These are phyloP conservation scores for Scheffersomyces amazonensis DNA, from an alignment of 805 yeast genomes.

Conservation along the genomic window DNA sequence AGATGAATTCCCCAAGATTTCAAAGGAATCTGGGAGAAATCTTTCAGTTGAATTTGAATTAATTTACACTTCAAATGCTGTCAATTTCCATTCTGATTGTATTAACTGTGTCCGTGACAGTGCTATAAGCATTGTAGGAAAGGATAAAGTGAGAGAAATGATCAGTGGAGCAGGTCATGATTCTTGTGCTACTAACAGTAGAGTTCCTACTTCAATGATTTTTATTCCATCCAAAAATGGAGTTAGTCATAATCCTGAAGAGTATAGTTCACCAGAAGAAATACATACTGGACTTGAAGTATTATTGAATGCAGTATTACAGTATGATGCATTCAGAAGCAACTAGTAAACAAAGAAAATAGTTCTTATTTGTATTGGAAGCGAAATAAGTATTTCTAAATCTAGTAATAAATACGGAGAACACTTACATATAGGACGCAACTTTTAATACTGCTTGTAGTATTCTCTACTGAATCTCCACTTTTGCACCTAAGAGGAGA, in stretches of 20 bases:
- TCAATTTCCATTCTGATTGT: conserved; percentile 52
- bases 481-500: too few species aligned
- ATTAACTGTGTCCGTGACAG: conserved; percentile 50
- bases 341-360: too few species aligned
- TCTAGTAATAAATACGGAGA: too few species aligned
- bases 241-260: conserved; percentile 64
- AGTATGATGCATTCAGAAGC: conserved; percentile 26
- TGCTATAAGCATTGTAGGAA: conserved; percentile 49
- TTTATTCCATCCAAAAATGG: conserved; percentile 71
- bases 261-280: conserved; percentile 63
- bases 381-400: too few species aligned
- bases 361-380: too few species aligned
- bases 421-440: too few species aligned
- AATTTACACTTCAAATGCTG: conserved; percentile 52
- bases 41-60: conserved; percentile 40
- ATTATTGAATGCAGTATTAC: conserved; percentile 44
- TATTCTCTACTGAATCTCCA: too few species aligned
- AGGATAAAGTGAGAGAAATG: conserved; percentile 41
- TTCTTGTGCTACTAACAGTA: conserved; percentile 54
- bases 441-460: too few species aligned
- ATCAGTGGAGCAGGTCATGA: conserved; percentile 77
- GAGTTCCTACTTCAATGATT: conserved; percentile 70
- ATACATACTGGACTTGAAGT: conserved; percentile 59
- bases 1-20: conserved; percentile 33
- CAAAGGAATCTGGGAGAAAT: conserved; percentile 25